phyloP scores from a whole-genome alignment of 2,329 filamentous ascomycete genomes.

The Exserohilum rostratum region DNA sequence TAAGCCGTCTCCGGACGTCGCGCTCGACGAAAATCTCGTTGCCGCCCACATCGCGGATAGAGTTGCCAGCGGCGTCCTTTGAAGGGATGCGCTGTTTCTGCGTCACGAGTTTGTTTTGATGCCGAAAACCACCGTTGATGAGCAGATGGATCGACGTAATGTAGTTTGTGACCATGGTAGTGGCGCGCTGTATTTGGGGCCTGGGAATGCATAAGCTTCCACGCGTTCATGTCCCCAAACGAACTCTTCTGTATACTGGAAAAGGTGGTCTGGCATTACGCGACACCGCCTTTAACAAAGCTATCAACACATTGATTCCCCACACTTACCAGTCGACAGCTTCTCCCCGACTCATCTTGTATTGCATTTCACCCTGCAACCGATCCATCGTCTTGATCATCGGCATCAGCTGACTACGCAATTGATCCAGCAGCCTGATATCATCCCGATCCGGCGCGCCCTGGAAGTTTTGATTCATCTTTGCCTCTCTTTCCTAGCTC shows the following conservation, averaged over 20 bases:
- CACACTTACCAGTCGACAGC: conserved; percentile 30
- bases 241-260: too few species aligned
- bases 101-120: conserved; percentile 7
- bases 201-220: conserved; percentile 5
- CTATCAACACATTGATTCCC: not conserved
- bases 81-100: conserved; percentile 17
- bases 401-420: conserved; percentile 33
- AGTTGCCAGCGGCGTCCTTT: conserved; percentile 24
- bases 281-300: not conserved
- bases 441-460: conserved; percentile 33
- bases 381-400: conserved; percentile 34
- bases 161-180: conserved; percentile 21
- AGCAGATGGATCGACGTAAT: conserved; percentile 26
- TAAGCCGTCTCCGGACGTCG: conserved; percentile 12
- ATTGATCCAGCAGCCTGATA: conserved; percentile 25
- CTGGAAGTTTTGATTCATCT: conserved; percentile 35
- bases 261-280: too few species aligned
- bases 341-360: conserved; percentile 21
- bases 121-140: conserved; percentile 29
- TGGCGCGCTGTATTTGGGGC: conserved; percentile 30
- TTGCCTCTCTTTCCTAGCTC: conserved; percentile 2
- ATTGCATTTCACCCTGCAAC: conserved; percentile 29
- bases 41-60: conserved; percentile 10
- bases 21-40: conserved; percentile 12
- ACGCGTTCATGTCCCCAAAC: too few species aligned